A percentile compares a stretch with the other conserved stretches of the same genome.
Conservation (phyloP, 495 filamentous ascomycete species). For the Penicillium lividum region DNA sequence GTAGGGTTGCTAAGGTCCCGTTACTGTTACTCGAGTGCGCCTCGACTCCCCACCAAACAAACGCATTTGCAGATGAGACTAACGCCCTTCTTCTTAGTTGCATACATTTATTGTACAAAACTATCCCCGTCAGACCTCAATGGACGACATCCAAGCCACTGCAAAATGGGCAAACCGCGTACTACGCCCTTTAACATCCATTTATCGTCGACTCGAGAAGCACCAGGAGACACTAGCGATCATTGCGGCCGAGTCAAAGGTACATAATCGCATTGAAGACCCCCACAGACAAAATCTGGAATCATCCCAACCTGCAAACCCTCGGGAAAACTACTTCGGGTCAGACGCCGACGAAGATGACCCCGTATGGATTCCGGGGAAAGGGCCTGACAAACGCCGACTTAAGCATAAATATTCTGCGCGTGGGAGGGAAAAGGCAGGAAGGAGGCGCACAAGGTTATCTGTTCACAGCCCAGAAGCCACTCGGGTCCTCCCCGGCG, state of each 20-base stretch:
- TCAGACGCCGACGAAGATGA: conserved; percentile 46
- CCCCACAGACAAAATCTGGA: not conserved
- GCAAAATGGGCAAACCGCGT: conserved; percentile 53
- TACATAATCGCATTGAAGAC: conserved; percentile 13
- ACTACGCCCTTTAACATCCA: conserved; percentile 47
- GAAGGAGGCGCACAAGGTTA: conserved; percentile 31
- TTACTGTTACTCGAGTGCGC: conserved; percentile 10
- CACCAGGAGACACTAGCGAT: conserved; percentile 42
- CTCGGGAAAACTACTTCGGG: conserved; percentile 19
- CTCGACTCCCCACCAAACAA: not conserved
- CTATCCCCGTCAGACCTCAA: conserved; percentile 14
- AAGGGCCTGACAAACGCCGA: conserved; percentile 34
- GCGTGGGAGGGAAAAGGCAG: conserved; percentile 28
- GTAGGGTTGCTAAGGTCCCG: conserved; percentile 2
- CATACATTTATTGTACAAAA: conserved; percentile 10
- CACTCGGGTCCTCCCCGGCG: conserved; percentile 43
- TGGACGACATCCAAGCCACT: conserved; percentile 47
- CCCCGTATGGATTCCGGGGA: conserved; percentile 48
- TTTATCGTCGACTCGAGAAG: conserved; percentile 48
- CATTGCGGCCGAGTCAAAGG: conserved; percentile 31
- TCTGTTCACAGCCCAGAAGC: conserved; percentile 42
- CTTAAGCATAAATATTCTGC: conserved; percentile 42
- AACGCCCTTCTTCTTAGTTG: conserved; percentile 2
- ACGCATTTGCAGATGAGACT: not conserved
- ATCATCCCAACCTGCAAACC: not conserved